Base-by-base conservation (phyloP, 2,329 filamentous ascomycete species). In the Didymella pinodella region DNA sequence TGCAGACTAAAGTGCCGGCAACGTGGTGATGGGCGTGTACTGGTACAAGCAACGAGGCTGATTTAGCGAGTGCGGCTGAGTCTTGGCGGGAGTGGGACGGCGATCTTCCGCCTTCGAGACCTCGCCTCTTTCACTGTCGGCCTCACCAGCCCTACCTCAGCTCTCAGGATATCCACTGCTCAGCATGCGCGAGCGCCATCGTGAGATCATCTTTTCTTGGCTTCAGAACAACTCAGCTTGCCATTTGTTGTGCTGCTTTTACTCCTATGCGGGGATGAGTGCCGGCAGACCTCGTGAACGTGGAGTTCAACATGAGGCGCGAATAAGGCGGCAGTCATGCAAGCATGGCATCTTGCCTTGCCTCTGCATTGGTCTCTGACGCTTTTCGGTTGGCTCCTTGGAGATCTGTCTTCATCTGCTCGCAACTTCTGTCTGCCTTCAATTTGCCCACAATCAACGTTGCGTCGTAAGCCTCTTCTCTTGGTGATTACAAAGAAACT, bases 31-130 rank as follows among this genome's bases (percentile, higher is more conserved):
- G 20, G 11, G 20, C n/a, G 18, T n/a, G 32, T 36, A 43, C 26
- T n/a, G 36, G 48, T 50, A 50, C 40, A 51, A 44, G 48, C 48
- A 38, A 32, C 32, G 22, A 22, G 29, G 1, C 8, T n/a, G 12
- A n/a, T 48, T 22, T 36, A 48, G 49, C 29, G 29, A 44, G 12
- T 44, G 49, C 32, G 32, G 32, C 49, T 29, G 32, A 52, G 10
- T 18, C 38, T 34, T 32, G 48, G 10, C 32, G 14, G 32, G 4
- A 12, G 32, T 16, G 32, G 32, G 7, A 11, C 32, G 32, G 28
- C 28, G 28, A 29, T 29, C 28, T 29, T 29, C 28, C 28, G 28
- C 28, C 32, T 34, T 51, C 48, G 26, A 51, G 48, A 20, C 48
- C 29, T 43, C 32, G 32, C 28, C 26, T 40, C 22, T 16, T 36